These are phyloP conservation scores for Geranomyces variabilis DNA, from an alignment of 192 early-diverging fungal genomes.

Conservation along the genomic window DNA sequence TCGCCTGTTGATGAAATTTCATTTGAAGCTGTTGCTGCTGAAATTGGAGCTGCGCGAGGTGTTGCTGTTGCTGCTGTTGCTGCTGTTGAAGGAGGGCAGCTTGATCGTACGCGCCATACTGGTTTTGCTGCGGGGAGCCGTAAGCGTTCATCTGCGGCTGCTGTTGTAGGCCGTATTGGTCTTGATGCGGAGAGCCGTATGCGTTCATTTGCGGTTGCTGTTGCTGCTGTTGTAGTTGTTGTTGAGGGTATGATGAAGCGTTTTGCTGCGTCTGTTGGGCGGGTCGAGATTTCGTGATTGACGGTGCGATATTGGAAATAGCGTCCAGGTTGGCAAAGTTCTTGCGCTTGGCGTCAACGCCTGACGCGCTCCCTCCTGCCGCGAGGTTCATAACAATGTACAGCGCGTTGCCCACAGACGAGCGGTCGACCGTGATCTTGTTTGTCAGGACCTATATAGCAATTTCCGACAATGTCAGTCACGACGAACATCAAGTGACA, in stretches of 20 bases:
- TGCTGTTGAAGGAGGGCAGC: conserved; percentile 33
- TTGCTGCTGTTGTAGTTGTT: conserved; percentile 40
- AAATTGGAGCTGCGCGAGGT: conserved; percentile 35
- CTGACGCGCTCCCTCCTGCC: conserved; percentile 36
- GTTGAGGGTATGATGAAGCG: conserved; percentile 32
- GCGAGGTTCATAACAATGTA: conserved; percentile 57
- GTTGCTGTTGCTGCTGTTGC: conserved; percentile 29
- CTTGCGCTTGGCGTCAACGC: conserved; percentile 45
- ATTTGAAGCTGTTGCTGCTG: conserved; percentile 37
- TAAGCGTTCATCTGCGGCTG: conserved; percentile 29
- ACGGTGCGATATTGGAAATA: conserved; percentile 23
- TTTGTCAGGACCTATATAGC: conserved; percentile 43
- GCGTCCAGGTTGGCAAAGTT: conserved; percentile 52
- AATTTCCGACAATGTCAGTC: background rate
- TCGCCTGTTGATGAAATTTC: conserved; percentile 23
- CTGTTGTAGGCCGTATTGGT: conserved; percentile 26
- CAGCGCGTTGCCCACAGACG: conserved; percentile 56
- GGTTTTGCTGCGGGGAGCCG: conserved; percentile 8
- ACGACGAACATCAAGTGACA: conserved; percentile 11
- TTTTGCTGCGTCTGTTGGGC: background rate
- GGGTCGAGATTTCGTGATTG: conserved; percentile 24
- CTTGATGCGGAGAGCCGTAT: conserved; percentile 7
- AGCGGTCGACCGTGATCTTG: conserved; percentile 60
- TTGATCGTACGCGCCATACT: background rate
- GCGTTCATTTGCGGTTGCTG: conserved; percentile 41